Percentiles rank a stretch among this genome's conserved stretches.
Evolutionary conservation across 2,329 filamentous ascomycete species (phyloP).

Genomic region (Diplodia seriata): DNA sequence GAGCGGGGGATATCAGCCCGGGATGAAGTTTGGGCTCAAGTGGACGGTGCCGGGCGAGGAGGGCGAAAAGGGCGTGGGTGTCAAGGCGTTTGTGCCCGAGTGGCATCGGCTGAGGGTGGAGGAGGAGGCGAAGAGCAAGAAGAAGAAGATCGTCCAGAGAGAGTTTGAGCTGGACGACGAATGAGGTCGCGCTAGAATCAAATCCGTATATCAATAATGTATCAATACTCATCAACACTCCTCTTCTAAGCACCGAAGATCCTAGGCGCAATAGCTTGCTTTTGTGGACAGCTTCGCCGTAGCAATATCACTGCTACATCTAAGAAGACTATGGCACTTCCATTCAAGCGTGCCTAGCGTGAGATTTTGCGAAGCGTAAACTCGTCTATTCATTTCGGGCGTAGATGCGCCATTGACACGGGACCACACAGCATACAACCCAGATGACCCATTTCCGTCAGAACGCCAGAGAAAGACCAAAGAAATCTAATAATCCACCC

Average conservation of each 20-base stretch:
- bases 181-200: background rate
- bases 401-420: background rate
- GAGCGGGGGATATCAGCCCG: conserved; percentile 63
- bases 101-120: conserved; percentile 65
- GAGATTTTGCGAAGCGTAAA: background rate
- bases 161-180: background rate
- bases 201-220: background rate
- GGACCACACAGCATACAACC: background rate
- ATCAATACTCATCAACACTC: background rate
- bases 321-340: no score
- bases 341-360: background rate
- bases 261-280: background rate
- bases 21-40: conserved; percentile 57
- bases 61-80: conserved; percentile 40
- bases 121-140: conserved; percentile 38
- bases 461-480: background rate
- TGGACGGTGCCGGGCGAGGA: conserved; percentile 34
- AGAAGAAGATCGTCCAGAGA: conserved; percentile 11
- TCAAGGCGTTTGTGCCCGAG: conserved; percentile 74
- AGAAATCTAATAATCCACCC: background rate
- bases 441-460: background rate
- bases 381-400: conserved; percentile 13
- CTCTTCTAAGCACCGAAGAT: background rate
- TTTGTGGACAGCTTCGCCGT: background rate
- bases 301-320: no score